Evolutionary conservation across 176 grass and related monocot species (phyloP).

Genomic region (Zea luxurians): DNA sequence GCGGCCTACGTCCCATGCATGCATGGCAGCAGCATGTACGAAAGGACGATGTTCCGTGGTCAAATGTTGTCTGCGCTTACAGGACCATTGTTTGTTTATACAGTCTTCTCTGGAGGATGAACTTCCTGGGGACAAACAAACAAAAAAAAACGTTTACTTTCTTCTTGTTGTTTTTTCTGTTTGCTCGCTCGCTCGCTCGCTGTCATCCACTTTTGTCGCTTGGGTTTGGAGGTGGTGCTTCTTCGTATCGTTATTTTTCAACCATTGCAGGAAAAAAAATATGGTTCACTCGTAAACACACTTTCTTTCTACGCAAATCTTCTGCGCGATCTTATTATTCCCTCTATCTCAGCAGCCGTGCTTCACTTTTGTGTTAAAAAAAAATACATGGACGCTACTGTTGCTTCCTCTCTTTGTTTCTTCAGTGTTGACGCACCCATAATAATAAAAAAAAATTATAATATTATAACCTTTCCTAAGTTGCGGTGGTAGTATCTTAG

Average conservation of each 20-base stretch:
- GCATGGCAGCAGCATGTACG: too few species aligned
- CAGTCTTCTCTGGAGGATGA: too few species aligned
- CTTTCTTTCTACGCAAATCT: background rate
- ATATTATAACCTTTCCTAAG: background rate
- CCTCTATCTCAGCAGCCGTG: background rate
- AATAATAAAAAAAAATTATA: background rate
- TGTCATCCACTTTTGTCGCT: background rate
- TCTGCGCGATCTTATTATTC: constrained; percentile 1
- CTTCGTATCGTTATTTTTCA: background rate
- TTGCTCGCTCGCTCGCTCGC: background rate
- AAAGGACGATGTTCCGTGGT: too few species aligned
- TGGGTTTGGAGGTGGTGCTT: background rate
- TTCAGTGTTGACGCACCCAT: background rate
- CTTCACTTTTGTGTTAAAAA: background rate
- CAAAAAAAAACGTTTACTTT: too few species aligned
- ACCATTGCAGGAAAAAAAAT: background rate
- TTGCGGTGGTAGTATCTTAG: background rate
- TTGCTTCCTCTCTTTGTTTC: background rate
- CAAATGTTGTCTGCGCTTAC: too few species aligned
- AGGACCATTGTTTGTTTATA: too few species aligned
- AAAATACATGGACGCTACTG: background rate
- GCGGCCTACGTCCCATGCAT: too few species aligned
- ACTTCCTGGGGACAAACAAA: too few species aligned
- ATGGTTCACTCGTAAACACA: background rate
- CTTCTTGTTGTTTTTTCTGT: too few species aligned